A percentile compares a stretch with the other conserved stretches of the same genome.
These are phyloP conservation scores for Solanum sitiens DNA, from an alignment of 257 asterid species.

Conservation along the genomic window DNA sequence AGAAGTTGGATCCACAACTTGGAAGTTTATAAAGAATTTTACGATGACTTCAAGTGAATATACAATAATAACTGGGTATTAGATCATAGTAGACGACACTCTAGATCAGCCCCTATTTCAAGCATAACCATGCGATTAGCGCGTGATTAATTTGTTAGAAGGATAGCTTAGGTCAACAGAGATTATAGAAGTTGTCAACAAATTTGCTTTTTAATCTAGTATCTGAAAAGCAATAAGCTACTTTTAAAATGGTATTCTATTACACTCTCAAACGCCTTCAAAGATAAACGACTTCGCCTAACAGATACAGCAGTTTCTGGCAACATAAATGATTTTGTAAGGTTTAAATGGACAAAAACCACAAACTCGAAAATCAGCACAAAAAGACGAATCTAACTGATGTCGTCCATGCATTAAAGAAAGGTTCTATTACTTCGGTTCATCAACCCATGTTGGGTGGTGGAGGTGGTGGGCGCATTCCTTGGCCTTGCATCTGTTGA, in stretches of 20 bases:
- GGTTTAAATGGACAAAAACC: neutral
- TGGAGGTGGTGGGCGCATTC: constrained; percentile 58
- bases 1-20: neutral
- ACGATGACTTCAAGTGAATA: neutral
- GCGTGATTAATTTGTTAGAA: neutral
- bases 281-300: neutral
- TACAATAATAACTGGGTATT: neutral
- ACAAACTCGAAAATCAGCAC: neutral
- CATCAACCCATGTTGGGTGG: constrained; percentile 66
- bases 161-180: neutral
- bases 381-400: neutral
- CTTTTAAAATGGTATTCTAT: neutral
- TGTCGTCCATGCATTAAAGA: neutral
- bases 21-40: neutral
- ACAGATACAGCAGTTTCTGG: neutral
- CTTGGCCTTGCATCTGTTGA: constrained; percentile 60
- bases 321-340: neutral
- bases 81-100: too few relatives aligned
- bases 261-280: neutral
- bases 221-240: neutral
- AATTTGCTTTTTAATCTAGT: neutral
- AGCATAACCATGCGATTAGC: neutral
- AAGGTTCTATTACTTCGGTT: neutral
- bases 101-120: neutral
- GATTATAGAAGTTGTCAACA: neutral